These are phyloP conservation scores for Zasmidium cellare DNA, from an alignment of 2,329 filamentous ascomycete genomes.

Conservation along the genomic window DNA sequence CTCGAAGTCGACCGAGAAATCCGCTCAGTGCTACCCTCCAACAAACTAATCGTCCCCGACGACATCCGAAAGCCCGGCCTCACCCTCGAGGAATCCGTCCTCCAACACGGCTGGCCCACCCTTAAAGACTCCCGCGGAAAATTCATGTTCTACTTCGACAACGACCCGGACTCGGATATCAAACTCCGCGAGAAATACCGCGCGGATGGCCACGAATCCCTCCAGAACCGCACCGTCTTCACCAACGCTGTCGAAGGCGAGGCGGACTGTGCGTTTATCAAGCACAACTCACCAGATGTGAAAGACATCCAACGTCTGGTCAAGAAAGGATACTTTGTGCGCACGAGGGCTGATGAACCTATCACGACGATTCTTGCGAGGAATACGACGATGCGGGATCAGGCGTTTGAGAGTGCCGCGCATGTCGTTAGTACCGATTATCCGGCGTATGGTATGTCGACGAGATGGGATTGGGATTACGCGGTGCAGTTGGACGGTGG, in stretches of 20 bases:
- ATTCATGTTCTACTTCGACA: slow-evolving; percentile 55
- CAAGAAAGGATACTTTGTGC: slow-evolving; percentile 50
- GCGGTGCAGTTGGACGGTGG: slow-evolving; percentile 36
- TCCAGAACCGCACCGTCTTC: slow-evolving; percentile 50
- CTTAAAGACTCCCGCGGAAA: slow-evolving; percentile 46
- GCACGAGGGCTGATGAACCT: slow-evolving; percentile 50
- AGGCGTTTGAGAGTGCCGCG: slow-evolving; percentile 48
- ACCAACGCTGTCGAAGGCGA: slow-evolving; percentile 50
- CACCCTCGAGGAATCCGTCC: slow-evolving; percentile 49
- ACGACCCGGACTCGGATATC: slow-evolving; percentile 40
- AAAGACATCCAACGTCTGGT: slow-evolving; percentile 48
- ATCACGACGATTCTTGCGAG: slow-evolving; percentile 44
- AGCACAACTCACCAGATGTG: slow-evolving; percentile 48
- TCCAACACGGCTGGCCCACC: slow-evolving; percentile 52
- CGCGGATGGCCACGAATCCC: slow-evolving; percentile 33
- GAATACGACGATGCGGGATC: slow-evolving; percentile 45
- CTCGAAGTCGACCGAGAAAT: slow-evolving; percentile 51
- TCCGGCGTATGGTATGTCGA: slow-evolving; percentile 48
- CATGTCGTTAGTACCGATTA: slow-evolving; percentile 54
- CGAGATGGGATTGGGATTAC: slow-evolving; percentile 51
- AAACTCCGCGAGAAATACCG: slow-evolving; percentile 43
- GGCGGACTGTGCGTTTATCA: slow-evolving; percentile 51
- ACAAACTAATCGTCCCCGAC: slow-evolving; percentile 50
- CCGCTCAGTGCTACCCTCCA: slow-evolving; percentile 41
- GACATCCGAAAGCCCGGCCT: slow-evolving; percentile 43